Percentiles rank a stretch among this genome's conserved stretches.
Conservation (phyloP, 306 rosid genomes). For the Quercus robur region DNA sequence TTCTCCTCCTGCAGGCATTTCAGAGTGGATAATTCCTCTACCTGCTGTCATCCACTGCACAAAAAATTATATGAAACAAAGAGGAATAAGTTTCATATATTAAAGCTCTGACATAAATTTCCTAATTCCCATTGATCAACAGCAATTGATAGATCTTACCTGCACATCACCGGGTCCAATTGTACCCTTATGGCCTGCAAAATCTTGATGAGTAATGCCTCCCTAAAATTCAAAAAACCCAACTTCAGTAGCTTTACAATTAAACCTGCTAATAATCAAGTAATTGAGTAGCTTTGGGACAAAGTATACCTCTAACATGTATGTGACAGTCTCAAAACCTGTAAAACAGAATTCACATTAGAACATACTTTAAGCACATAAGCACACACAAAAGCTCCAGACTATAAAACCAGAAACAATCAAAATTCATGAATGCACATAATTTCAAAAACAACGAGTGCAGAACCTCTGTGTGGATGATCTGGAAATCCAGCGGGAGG, state of each 20-base stretch:
- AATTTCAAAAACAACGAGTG: neutral
- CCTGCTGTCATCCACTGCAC: constrained; percentile 99
- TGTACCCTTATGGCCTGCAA: constrained; percentile 93
- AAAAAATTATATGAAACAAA: neutral
- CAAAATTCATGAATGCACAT: neutral
- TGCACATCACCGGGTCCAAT: constrained; percentile 84
- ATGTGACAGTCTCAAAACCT: constrained; percentile 83
- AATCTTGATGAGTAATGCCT: constrained; percentile 92
- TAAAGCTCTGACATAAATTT: neutral
- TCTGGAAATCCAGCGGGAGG: constrained; percentile 72
- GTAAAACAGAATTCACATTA: constrained; percentile 6
- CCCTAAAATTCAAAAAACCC: constrained; percentile 49
- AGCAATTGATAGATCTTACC: constrained; percentile 32
- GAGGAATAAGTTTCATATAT: neutral
- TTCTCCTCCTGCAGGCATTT: constrained; percentile 87
- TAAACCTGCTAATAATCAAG: neutral
- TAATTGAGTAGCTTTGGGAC: neutral
- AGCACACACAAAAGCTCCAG: neutral
- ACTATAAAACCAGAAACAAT: neutral
- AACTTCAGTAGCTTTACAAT: neutral
- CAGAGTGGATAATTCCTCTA: constrained; percentile 94
- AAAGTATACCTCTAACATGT: constrained; percentile 58
- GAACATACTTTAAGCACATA: neutral
- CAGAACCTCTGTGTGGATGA: constrained; percentile 69
- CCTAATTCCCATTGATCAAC: neutral